Base-by-base conservation (phyloP, 352 stramenopile species). In the Phytophthora agathidicida region DNA sequence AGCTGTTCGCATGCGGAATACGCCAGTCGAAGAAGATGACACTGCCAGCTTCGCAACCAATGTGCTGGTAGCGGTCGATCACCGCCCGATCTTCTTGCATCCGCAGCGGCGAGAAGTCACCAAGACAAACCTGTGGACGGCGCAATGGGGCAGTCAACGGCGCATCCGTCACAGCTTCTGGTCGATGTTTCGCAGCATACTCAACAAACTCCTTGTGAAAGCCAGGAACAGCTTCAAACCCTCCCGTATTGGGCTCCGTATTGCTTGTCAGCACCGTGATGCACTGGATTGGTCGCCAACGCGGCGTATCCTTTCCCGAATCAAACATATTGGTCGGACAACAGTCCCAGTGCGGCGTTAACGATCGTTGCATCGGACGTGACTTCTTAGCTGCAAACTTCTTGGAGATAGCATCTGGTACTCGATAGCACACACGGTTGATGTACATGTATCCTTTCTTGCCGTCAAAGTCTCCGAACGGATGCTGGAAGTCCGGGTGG, bases 11-110 rank as follows among this genome's bases (percentile, higher is more conserved):
- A 56, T 96, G 89, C 13, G 88, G 85, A 13, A 96, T 72, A 7
- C 89, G 79, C 80, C 87, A 93, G 71, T 97, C 89, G 30, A 93
- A 97, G 58, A 93, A 88, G 42, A 96, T 88, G 4, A 93, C 81
- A 48, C 81, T 92, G 10, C 89, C 89, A 17, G 88, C 81, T 27
- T 65, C 42, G 13, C 71, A 81, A 16, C 73, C 54, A 8, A 96
- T 73, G 49, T 78, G 86, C 43, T 82, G 61, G 63, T 92, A 94
- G 17, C 84, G 83, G 13, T 48, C 49, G 47, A 97, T 90, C 17
- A 96, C 61, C 1, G 70, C 74, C 3, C 79, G 71, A 42, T 97
- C 89, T 61, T 94, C 88, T 31, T 86, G 71, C 77, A 93, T 89
- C 2, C 87, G 88, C 36, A 97, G 55, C 7, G 89, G 83, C 4